phyloP scores from a whole-genome alignment of 1,284 basidiomycete genomes.

The Thecaphora thlaspeos region DNA sequence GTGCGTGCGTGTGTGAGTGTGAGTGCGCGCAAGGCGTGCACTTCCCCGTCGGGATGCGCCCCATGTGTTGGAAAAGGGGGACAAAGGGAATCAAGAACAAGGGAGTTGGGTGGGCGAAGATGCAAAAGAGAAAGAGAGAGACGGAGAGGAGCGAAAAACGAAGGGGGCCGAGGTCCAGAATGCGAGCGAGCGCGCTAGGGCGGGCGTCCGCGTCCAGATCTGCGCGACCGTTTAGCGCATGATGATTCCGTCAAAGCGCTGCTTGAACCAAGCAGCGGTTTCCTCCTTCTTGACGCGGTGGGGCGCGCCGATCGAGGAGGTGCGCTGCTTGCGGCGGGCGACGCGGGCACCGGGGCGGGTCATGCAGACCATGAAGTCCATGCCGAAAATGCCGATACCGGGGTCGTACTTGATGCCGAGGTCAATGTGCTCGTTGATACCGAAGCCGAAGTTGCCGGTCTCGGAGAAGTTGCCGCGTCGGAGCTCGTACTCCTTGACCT shows the following conservation, averaged over 20 bases:
- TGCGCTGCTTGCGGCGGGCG: slow-evolving; percentile 85
- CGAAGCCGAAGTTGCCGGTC: slow-evolving; percentile 57
- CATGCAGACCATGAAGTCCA: slow-evolving; percentile 65
- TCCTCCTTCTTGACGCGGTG: slow-evolving; percentile 66
- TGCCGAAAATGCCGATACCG: slow-evolving; percentile 57
- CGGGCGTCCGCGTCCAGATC: not conserved
- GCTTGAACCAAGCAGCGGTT: slow-evolving; percentile 97
- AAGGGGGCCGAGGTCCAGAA: not conserved
- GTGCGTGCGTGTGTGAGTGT: not conserved
- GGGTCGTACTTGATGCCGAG: slow-evolving; percentile 73
- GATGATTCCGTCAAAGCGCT: slow-evolving; percentile 64
- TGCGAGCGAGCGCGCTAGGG: not conserved
- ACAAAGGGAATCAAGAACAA: too few species aligned
- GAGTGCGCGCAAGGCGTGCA: too few species aligned
- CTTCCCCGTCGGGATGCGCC: too few species aligned
- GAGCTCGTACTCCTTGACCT: slow-evolving; percentile 99
- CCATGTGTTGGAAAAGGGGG: too few species aligned
- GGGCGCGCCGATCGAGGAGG: slow-evolving; percentile 77
- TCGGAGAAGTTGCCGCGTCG: slow-evolving; percentile 80
- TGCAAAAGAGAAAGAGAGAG: slow-evolving; percentile 3
- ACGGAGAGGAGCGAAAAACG: not conserved
- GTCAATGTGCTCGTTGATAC: slow-evolving; percentile 76
- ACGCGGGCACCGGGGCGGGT: slow-evolving; percentile 91
- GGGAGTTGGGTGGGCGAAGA: too few species aligned
- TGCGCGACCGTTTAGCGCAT: slow-evolving; percentile 47